phyloP scores from a whole-genome alignment of 208 protist genomes.

The Acanthamoeba healyi region DNA sequence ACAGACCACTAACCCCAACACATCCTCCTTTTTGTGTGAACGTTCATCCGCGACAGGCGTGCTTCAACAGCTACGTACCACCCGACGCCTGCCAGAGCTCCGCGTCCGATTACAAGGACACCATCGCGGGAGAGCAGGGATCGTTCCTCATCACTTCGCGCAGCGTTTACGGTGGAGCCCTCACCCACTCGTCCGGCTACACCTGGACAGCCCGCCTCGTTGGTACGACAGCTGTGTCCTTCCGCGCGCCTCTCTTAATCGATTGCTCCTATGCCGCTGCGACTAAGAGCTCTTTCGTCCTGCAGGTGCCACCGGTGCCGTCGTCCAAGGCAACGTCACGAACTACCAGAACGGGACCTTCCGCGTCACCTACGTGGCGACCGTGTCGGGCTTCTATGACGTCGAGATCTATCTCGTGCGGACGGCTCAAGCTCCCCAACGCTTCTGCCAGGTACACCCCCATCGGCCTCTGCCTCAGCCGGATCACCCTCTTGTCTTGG shows the following conservation, averaged over 20 bases:
- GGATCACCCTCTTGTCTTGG: too few species aligned
- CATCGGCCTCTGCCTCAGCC: too few species aligned
- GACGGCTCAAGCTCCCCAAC: background rate
- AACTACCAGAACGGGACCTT: conserved; percentile 24
- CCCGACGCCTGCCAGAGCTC: conserved; percentile 64
- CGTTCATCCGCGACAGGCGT: too few species aligned
- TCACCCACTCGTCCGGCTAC: conserved; percentile 8
- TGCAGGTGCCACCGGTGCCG: background rate
- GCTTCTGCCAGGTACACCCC: conserved; percentile 12
- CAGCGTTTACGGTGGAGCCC: conserved; percentile 32
- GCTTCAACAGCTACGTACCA: conserved; percentile 15
- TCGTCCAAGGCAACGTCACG: background rate
- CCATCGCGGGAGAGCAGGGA: background rate
- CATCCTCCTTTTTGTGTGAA: too few species aligned
- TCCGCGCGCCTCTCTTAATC: background rate
- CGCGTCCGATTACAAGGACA: background rate
- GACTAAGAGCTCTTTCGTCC: too few species aligned
- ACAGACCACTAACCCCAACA: too few species aligned
- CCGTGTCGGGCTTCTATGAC: conserved; percentile 23
- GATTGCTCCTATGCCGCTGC: too few species aligned
- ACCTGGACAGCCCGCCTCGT: background rate
- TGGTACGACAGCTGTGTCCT: background rate
- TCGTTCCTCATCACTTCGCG: conserved; percentile 39
- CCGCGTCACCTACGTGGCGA: conserved; percentile 4
- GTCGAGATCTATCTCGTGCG: conserved; percentile 32